phyloP scores from a whole-genome alignment of 2,329 filamentous ascomycete genomes.

The Sphaceloma murrayae region DNA sequence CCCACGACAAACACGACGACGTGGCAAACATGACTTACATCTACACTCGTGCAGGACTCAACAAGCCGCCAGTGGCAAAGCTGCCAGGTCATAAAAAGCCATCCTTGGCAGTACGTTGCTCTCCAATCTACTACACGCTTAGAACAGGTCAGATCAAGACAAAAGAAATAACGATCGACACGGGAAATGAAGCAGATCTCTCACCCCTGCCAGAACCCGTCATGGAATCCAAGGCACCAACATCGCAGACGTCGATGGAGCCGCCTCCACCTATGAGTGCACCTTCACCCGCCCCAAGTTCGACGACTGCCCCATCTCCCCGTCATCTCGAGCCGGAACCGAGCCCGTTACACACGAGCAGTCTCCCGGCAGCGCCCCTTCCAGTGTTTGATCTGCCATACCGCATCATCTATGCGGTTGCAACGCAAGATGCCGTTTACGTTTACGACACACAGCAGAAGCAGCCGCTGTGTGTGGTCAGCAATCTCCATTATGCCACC shows the following conservation, averaged over 20 bases:
- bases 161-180: conserved; percentile 89
- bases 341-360: conserved; percentile 40
- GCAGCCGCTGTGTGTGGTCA: conserved; percentile 86
- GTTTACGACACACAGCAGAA: conserved; percentile 97
- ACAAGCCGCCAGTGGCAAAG: conserved; percentile 90
- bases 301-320: conserved; percentile 46
- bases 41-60: conserved; percentile 90
- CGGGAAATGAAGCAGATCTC: conserved; percentile 75
- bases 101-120: conserved; percentile 90
- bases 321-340: conserved; percentile 43
- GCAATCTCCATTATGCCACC: conserved; percentile 92
- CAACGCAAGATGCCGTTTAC: conserved; percentile 88
- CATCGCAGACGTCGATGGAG: conserved; percentile 64
- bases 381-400: conserved; percentile 80
- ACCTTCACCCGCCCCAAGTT: conserved; percentile 41
- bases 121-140: conserved; percentile 76
- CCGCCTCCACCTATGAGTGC: conserved; percentile 59
- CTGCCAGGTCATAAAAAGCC: conserved; percentile 97
- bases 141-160: conserved; percentile 57
- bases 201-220: conserved; percentile 75
- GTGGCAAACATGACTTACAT: conserved; percentile 97
- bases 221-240: conserved; percentile 45
- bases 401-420: conserved; percentile 91
- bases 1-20: conserved; percentile 72
- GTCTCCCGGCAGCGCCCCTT: conserved; percentile 36